phyloP scores from a whole-genome alignment of 1,139 yeast genomes.

The Suhomyces coccinellae region DNA sequence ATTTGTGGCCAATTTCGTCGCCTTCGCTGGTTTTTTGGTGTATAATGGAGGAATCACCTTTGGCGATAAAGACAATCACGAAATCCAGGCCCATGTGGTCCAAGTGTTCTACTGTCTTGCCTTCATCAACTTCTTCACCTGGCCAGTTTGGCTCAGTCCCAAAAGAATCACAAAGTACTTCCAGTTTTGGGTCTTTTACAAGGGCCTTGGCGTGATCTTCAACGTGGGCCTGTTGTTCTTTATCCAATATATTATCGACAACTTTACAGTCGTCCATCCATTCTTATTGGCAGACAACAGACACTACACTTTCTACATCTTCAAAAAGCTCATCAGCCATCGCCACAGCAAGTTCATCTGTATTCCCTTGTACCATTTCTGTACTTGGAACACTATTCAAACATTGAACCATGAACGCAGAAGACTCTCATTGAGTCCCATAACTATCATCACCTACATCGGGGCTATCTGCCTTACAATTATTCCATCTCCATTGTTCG shows the following conservation, averaged over 20 bases:
- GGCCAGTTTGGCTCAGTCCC: conserved; percentile 65
- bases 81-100: conserved; percentile 66
- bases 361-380: conserved; percentile 73
- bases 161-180: conserved; percentile 39
- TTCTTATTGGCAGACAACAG: conserved; percentile 92
- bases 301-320: conserved; percentile 86
- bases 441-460: conserved; percentile 47
- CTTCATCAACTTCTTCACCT: conserved; percentile 61
- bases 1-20: conserved; percentile 48
- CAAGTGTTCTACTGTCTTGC: conserved; percentile 78
- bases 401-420: conserved; percentile 21
- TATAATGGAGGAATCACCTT: conserved; percentile 79
- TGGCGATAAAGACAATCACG: conserved; percentile 87
- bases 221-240: conserved; percentile 23
- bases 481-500: conserved; percentile 88
- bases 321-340: conserved; percentile 57
- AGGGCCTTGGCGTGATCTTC: conserved; percentile 18
- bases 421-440: conserved; percentile 25
- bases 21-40: conserved; percentile 57
- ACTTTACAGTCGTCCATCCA: conserved; percentile 80
- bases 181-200: conserved; percentile 23
- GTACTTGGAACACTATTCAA: conserved; percentile 48
- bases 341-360: conserved; percentile 43
- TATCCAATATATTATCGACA: conserved; percentile 52
- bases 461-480: conserved; percentile 60